phyloP scores from a whole-genome alignment of 805 yeast genomes.

The Ogataea paraovalis region DNA sequence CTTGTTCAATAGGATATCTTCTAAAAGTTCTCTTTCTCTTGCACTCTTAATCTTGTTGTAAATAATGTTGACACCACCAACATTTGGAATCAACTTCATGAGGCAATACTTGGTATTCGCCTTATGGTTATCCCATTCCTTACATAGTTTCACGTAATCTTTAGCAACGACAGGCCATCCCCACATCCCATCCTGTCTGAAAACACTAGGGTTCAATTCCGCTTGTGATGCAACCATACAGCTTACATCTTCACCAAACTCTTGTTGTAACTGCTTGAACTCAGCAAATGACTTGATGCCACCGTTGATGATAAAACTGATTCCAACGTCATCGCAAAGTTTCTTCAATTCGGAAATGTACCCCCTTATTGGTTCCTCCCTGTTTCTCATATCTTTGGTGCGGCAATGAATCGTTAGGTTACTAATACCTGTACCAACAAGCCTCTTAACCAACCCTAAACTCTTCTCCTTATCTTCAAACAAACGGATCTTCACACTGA shows the following conservation, averaged over 20 bases:
- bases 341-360: constrained; percentile 59
- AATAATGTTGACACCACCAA: constrained; percentile 33
- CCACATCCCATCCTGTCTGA: constrained; percentile 40
- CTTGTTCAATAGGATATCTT: constrained; percentile 30
- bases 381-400: constrained; percentile 80
- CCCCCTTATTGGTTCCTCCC: constrained; percentile 75
- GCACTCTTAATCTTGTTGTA: constrained; percentile 55
- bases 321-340: constrained; percentile 56
- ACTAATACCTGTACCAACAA: constrained; percentile 74
- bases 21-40: constrained; percentile 51
- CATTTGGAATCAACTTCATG: constrained; percentile 63
- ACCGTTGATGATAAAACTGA: constrained; percentile 82
- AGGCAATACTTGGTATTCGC: constrained; percentile 81
- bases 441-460: constrained; percentile 48
- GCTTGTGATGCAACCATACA: constrained; percentile 94
- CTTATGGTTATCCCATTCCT: constrained; percentile 53
- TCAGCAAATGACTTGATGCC: constrained; percentile 56
- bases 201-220: constrained; percentile 80
- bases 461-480: constrained; percentile 63
- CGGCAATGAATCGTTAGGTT: constrained; percentile 92
- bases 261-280: constrained; percentile 43
- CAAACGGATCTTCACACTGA: constrained; percentile 85
- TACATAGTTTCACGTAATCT: constrained; percentile 55
- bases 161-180: constrained; percentile 53
- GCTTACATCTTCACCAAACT: constrained; percentile 63